Evolutionary conservation across 345 rosid species (phyloP), one percentile per base, ranked within the genome.

Genomic region (Toxicodendron radicans): DNA sequence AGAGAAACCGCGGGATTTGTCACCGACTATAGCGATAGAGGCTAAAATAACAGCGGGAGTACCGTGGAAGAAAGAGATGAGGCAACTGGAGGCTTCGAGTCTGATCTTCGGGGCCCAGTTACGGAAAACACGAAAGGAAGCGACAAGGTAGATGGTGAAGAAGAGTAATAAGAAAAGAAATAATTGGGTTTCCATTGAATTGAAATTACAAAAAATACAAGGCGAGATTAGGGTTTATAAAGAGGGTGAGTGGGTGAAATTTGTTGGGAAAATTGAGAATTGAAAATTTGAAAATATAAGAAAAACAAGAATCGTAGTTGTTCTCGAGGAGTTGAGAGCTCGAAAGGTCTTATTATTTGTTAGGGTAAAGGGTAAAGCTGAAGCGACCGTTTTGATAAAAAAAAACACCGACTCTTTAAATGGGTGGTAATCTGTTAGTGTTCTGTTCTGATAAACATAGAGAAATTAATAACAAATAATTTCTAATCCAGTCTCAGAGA

Each of bases 41-140:
- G 95, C 92, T 9, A 94, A 73, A 78, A 89, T n/a, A 23, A 87
- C 97, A 0, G 97, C 97, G 0, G 97, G 94, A 0, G 95, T 87
- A 20, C 97, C 95, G 70, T 94, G 97, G 78, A 86, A 86, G 73
- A 91, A 75, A 69, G 98, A 93, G 85, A 94, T 91, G 11, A 88
- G 59, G 81, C 97, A 94, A 73, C 92, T 88, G 6, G 92, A 84
- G 0, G 98, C 95, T 63, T 91, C 95, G 49, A 94, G 91, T 10
- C 97, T 90, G 85, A 82, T 73, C 74, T 78, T 74, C 64, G 85
- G 80, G 70, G 70, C 71, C 97, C 98, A 94, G 46, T 70, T 68
- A 61, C 91, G 91, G 91, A 94, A 94, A 59, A 91, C 75, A 75
- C 86, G 13, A 83, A 69, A 81, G 76, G 86, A 85, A 12, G 92